phyloP scores from a whole-genome alignment of 441 rosid genomes.

The Aleurites moluccanus region DNA sequence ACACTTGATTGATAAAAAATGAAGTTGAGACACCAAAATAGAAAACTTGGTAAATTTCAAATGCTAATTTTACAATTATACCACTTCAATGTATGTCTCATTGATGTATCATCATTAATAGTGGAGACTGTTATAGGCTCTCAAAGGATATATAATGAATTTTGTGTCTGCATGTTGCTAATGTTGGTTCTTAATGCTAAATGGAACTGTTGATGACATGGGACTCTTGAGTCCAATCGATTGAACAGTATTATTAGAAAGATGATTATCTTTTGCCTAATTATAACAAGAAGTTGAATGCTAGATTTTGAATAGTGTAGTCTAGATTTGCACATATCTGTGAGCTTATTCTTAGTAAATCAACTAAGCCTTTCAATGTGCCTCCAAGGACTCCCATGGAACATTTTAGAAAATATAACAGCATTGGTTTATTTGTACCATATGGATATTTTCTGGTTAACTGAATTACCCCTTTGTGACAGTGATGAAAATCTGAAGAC shows the following conservation, averaged over 20 bases:
- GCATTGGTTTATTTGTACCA: background rate
- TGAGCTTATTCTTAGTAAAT: background rate
- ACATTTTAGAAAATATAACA: background rate
- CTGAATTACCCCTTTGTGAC: constrained; percentile 32
- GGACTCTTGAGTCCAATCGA: background rate
- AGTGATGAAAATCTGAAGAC: constrained; percentile 83
- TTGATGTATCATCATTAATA: constrained; percentile 7
- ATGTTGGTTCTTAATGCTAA: background rate
- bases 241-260: background rate
- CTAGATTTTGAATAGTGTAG: background rate
- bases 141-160: background rate
- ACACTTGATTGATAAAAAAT: too few species aligned
- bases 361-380: constrained; percentile 9
- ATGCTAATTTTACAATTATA: too few species aligned
- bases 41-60: too few species aligned
- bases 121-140: background rate
- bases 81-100: background rate
- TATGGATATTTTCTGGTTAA: constrained; percentile 5
- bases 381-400: background rate
- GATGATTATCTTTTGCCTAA: background rate
- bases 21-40: too few species aligned
- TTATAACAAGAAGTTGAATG: background rate
- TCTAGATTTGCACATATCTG: background rate
- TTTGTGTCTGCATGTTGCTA: background rate
- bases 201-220: background rate